Evolutionary conservation across 192 early-diverging fungal species (phyloP), one percentile per base, ranked within the genome.

Genomic region (Obelidium mucronatum): DNA sequence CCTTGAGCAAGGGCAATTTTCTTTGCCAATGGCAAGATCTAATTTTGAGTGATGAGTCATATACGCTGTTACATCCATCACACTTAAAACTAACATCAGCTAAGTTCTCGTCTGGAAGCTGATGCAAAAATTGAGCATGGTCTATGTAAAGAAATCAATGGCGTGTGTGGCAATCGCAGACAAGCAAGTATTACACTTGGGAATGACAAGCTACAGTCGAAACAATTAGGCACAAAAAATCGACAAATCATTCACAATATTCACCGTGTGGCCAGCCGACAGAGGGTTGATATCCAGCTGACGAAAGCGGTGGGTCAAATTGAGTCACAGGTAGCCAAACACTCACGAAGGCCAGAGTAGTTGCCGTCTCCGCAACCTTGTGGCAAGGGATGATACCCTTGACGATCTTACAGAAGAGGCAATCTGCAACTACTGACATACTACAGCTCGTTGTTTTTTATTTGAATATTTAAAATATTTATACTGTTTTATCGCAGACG

Each of bases 361-460:
- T 86, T 53, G 93, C 92, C 22, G 94, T 97, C 82, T 98, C 97
- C 6, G 30, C 51, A 22, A 72, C 69, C 77, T 95, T 92, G 74
- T 90, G 84, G 28, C 93, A 93, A 40, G 95, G 95, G 63, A 96
- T 96, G 65, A 92, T 90, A 56, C 94, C 92, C 85, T 90, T 67
- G 44, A 78, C 73, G 61, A 98, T 96, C 83, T 93, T 95, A 88
- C 96, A 98, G 74, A 98, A 98, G 70, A 97, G 78, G 84, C 96
- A 98, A 77, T 91, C 86, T 64, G 87, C 81, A 51, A 87, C 68
- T 28, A 75, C 48, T 11, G 42, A 44, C 5, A 44, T 17, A 44
- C n/a, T 22, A 36, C 56, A 59, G 56, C 3, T 26, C 15, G 15
- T 59, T 59, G 56, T 59, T 24, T 59, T 59, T n/a, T n/a, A n/a